Percentiles rank a stretch among this genome's conserved stretches.
phyloP scores from a whole-genome alignment of 176 grass and related monocot genomes.

The Oryza punctata region DNA sequence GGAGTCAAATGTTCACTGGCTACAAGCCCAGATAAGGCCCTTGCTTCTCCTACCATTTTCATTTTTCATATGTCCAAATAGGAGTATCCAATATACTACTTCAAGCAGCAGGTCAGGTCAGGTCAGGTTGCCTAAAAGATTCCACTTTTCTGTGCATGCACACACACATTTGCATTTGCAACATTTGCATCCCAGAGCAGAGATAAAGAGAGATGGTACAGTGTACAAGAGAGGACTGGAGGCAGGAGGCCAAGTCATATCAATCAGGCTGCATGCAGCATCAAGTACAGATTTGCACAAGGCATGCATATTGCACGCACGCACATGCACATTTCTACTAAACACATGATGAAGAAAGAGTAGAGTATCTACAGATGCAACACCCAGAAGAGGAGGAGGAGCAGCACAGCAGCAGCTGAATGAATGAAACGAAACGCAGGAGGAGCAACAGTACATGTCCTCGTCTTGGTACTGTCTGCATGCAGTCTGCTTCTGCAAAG shows the following conservation, averaged over 20 bases:
- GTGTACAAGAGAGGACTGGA: background rate
- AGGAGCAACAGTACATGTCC: constrained; percentile 26
- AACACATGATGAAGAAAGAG: background rate
- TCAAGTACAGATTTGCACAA: constrained; percentile 29
- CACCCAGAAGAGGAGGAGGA: background rate
- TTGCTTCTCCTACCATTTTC: background rate
- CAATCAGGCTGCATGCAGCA: constrained; percentile 29
- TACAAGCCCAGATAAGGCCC: background rate
- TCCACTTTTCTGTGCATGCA: constrained; percentile 21
- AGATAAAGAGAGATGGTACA: background rate
- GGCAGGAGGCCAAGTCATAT: constrained; percentile 31
- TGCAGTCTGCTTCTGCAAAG: background rate
- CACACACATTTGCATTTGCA: background rate
- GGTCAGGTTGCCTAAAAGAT: constrained; percentile 14
- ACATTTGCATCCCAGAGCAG: background rate
- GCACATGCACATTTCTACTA: background rate
- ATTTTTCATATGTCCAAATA: background rate
- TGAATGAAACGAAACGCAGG: background rate
- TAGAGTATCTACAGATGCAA: background rate
- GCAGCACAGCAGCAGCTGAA: background rate
- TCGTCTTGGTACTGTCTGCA: constrained; percentile 10
- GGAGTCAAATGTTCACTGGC: background rate
- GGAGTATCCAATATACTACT: no score
- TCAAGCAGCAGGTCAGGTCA: background rate
- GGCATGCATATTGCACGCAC: background rate